phyloP scores from a whole-genome alignment of 108 stramenopile species.

The Pinguiococcus pyrenoidosus region DNA sequence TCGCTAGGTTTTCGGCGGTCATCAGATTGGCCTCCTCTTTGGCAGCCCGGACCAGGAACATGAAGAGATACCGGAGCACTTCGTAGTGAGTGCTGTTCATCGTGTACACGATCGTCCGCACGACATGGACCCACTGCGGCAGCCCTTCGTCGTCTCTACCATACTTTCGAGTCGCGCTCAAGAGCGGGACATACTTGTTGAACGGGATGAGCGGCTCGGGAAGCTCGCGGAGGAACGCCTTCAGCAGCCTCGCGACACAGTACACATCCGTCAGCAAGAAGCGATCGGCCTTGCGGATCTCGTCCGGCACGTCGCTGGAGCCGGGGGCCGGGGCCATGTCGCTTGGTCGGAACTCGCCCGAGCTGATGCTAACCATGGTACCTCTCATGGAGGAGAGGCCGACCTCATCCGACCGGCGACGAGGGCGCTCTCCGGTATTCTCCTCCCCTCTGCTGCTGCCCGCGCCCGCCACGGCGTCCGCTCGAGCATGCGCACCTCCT shows the following conservation, averaged over 20 bases:
- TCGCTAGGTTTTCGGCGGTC: slow-evolving; percentile 15
- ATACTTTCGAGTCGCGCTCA: slow-evolving; percentile 8
- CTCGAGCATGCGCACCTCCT: no score
- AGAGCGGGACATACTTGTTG: neutral
- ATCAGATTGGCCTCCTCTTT: slow-evolving; percentile 4
- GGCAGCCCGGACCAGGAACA: slow-evolving; percentile 5
- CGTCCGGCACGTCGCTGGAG: no score
- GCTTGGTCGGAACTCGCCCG: no score
- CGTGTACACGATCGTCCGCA: slow-evolving; percentile 10
- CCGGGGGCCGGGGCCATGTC: no score
- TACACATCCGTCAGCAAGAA: neutral
- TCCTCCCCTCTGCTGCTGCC: no score
- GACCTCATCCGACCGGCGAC: no score
- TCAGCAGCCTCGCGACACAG: slow-evolving; percentile 17
- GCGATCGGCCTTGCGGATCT: no score
- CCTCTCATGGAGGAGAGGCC: no score
- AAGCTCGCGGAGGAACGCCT: slow-evolving; percentile 13
- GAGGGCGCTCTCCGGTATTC: no score
- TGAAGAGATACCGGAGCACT: slow-evolving; percentile 11
- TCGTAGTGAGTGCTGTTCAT: slow-evolving; percentile 8
- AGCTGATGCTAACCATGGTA: no score
- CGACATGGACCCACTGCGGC: slow-evolving; percentile 4
- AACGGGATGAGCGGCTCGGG: slow-evolving; percentile 11
- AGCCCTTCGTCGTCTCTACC: neutral
- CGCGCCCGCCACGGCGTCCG: no score